Evolutionary conservation across 176 grass and related monocot genomes (phyloP).

Genomic region (sorghum (Sorghum bicolor)): DNA sequence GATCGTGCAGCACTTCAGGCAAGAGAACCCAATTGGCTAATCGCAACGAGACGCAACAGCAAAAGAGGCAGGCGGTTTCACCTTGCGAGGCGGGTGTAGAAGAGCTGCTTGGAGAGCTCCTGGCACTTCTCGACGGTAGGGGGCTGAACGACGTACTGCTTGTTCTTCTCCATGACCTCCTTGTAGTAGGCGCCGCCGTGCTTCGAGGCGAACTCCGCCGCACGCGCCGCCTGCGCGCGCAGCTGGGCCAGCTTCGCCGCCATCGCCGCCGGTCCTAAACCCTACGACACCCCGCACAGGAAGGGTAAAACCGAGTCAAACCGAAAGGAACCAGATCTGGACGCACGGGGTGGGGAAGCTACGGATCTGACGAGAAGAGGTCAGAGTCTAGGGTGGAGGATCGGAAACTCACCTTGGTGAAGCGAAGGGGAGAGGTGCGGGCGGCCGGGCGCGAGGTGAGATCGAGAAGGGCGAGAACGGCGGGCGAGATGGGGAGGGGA

Average conservation of each 20-base stretch:
- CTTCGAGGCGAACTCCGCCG: conserved; percentile 58
- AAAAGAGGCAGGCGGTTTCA: neutral
- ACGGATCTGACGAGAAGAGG: neutral
- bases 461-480: conserved; percentile 15
- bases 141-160: conserved; percentile 70
- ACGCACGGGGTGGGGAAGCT: neutral
- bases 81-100: conserved; percentile 94
- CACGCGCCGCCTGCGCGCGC: conserved; percentile 52
- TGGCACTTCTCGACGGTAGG: conserved; percentile 81
- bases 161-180: conserved; percentile 90
- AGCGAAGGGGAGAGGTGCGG: conserved; percentile 10
- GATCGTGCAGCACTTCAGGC: neutral
- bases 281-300: neutral
- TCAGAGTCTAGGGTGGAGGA: neutral
- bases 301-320: neutral
- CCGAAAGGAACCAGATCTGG: conserved; percentile 33
- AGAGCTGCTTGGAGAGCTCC: conserved; percentile 93
- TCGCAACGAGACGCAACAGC: neutral
- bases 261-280: conserved; percentile 49
- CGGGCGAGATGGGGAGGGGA: conserved; percentile 17
- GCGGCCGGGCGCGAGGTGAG: conserved; percentile 13
- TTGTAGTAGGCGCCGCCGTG: conserved; percentile 65
- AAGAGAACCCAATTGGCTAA: neutral
- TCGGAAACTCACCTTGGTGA: conserved; percentile 24
- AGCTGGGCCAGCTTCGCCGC: conserved; percentile 79